Conservation (phyloP, 495 filamentous ascomycete species). For the Evernia prunastri region DNA sequence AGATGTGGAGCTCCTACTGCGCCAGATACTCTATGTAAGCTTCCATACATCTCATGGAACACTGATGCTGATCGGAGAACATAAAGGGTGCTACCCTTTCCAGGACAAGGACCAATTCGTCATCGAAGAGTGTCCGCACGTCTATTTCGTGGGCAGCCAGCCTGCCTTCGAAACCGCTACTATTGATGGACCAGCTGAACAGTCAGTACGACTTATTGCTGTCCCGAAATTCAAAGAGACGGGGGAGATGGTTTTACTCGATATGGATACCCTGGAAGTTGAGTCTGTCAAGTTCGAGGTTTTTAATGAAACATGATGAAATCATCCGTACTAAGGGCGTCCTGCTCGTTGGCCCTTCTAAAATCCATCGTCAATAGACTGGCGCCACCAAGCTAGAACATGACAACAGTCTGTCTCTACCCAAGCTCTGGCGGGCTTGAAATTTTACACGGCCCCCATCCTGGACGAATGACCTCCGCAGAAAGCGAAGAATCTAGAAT, state of each 20-base stretch:
- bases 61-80: constrained; percentile 8
- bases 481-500: neutral
- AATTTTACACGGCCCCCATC: neutral
- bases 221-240: constrained; percentile 79
- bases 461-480: neutral
- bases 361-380: neutral
- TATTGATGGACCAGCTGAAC: constrained; percentile 57
- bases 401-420: neutral
- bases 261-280: constrained; percentile 74
- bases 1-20: constrained; percentile 88
- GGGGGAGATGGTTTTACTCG: constrained; percentile 75
- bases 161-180: constrained; percentile 70
- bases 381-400: neutral
- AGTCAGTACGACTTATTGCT: constrained; percentile 66
- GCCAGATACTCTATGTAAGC: constrained; percentile 90
- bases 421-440: neutral
- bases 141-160: constrained; percentile 88
- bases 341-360: too few species aligned
- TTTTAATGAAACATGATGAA: constrained; percentile 44
- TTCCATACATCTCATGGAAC: neutral
- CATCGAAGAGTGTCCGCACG: constrained; percentile 72
- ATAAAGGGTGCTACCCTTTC: constrained; percentile 86
- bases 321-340: too few species aligned
- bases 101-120: constrained; percentile 87
- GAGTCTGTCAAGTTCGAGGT: constrained; percentile 62